Evolutionary conservation across 352 stramenopile genomes (phyloP), one percentile per base, ranked within the genome.

Genomic region (Globisporangium barbulae): DNA sequence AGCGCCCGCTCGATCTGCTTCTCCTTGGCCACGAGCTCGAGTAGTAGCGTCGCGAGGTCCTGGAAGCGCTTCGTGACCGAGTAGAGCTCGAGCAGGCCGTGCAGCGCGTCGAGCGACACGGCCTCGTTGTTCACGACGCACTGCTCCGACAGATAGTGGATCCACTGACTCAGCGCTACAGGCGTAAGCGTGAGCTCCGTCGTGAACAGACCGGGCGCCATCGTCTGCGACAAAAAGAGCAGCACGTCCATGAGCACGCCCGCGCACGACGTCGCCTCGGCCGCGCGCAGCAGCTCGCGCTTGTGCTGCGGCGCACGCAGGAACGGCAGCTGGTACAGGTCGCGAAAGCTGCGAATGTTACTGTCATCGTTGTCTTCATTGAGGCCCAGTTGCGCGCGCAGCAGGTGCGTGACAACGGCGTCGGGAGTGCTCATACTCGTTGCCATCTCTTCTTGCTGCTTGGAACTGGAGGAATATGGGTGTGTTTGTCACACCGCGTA

Each of bases 361-460:
- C 6, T 25, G 5, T 37, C 12, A 61, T 31, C 28, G 21, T 28
- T n/a, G 22, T 44, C 17, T 15, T 49, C 17, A n/a, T 65, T 70
- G 8, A 97, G 84, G 5, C 82, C 91, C 21, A 94, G 71, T 25
- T 89, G 95, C 69, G 97, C 79, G 85, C 85, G 55, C 88, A 98
- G 70, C 42, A 97, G 74, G 75, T 93, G 67, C 73, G 78, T 66
- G 39, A 84, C 71, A 48, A 76, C 64, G 39, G 93, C 69, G 44
- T 90, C 64, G 6, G 78, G 70, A 28, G 53, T 60, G 35, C 10
- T 41, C 35, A 28, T 28, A 28, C 25, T 28, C 25, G 25, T 28
- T 2, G 25, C 25, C 25, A 41, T 41, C 35, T 41, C 35, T 41
- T 41, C 35, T 41, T 41, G 35, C 8, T 9, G 31, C 8, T 12